Evolutionary conservation across 1,139 yeast species (phyloP), one percentile per base, ranked within the genome.

Genomic region (Zygosaccharomyces sapae): DNA sequence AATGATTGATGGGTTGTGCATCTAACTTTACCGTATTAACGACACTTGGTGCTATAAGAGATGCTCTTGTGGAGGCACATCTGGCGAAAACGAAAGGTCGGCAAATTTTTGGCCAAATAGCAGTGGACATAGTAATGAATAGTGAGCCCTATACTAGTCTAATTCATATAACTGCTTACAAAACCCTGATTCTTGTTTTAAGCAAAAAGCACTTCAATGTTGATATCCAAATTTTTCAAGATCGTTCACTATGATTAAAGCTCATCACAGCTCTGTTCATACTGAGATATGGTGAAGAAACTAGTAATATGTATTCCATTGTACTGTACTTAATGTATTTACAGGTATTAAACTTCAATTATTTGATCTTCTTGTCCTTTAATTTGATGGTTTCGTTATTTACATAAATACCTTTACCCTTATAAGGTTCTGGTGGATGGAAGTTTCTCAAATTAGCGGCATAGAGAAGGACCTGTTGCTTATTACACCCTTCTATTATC

Each of bases 381-480:
- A 90, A 76, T 67, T 81, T 84, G 66, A 92, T 84, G 45, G 95
- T 89, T 71, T 92, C 97, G 62, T 82, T 85, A 68, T 90, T 87
- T 46, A 94, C 85, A 65, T 85, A 94, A 47, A 94, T 86, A 62
- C 99, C 99, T 70, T 94, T 94, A 65, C 98, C 98, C 71, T 94
- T 94, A 69, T 94, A 94, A 35, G 97, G 97, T 70, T 94, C 99
- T 35, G 99, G 99, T 53, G 95, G 95, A 68, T 88, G 86, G 73
- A 80, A 80, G 59, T 80, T 81, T 67, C 98, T 82, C 56, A 94
- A 77, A 49, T 81, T 79, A 18, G 96, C 96, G 16, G 98, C 98
- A 68, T 88, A 86, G 51, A 84, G 76, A 62, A 82, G 85, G 36
- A 94, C 92, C 63, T 83, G 83, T 67, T 90, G 96, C 68, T 87